phyloP scores from a whole-genome alignment of 495 filamentous ascomycete species.

The Xylaria telfairii region DNA sequence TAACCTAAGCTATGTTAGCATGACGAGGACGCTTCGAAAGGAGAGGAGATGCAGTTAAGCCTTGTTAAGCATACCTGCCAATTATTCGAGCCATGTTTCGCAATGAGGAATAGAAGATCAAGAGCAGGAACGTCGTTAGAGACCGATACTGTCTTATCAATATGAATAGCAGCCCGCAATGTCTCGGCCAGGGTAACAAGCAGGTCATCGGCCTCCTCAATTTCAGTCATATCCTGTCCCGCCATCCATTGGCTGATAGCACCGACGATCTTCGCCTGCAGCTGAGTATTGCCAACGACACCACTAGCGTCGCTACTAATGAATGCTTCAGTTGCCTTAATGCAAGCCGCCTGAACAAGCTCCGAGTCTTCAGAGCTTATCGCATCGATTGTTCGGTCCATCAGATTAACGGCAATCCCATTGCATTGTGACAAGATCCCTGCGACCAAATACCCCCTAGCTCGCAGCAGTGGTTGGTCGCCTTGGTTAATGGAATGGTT shows the following conservation, averaged over 20 bases:
- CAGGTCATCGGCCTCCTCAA: slow-evolving; percentile 86
- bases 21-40: neutral
- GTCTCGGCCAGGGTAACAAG: slow-evolving; percentile 90
- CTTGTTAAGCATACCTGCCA: slow-evolving; percentile 60
- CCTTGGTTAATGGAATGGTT: slow-evolving; percentile 74
- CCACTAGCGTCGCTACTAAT: slow-evolving; percentile 57
- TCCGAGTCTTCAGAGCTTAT: slow-evolving; percentile 78
- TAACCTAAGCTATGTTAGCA: slow-evolving; percentile 35
- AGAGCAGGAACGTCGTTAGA: slow-evolving; percentile 68
- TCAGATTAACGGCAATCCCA: slow-evolving; percentile 56
- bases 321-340: slow-evolving; percentile 86
- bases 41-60: neutral
- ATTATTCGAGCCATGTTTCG: slow-evolving; percentile 84
- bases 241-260: slow-evolving; percentile 80
- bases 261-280: slow-evolving; percentile 75
- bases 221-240: slow-evolving; percentile 77
- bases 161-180: slow-evolving; percentile 78
- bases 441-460: slow-evolving; percentile 83
- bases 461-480: slow-evolving; percentile 69
- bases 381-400: slow-evolving; percentile 76
- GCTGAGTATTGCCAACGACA: slow-evolving; percentile 50
- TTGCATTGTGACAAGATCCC: slow-evolving; percentile 70
- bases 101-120: slow-evolving; percentile 87
- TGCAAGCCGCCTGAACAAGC: slow-evolving; percentile 88
- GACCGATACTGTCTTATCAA: slow-evolving; percentile 75